These are phyloP conservation scores for Paracorniculantispora psalliotae DNA, from an alignment of 2,329 filamentous ascomycete genomes.

Conservation along the genomic window DNA sequence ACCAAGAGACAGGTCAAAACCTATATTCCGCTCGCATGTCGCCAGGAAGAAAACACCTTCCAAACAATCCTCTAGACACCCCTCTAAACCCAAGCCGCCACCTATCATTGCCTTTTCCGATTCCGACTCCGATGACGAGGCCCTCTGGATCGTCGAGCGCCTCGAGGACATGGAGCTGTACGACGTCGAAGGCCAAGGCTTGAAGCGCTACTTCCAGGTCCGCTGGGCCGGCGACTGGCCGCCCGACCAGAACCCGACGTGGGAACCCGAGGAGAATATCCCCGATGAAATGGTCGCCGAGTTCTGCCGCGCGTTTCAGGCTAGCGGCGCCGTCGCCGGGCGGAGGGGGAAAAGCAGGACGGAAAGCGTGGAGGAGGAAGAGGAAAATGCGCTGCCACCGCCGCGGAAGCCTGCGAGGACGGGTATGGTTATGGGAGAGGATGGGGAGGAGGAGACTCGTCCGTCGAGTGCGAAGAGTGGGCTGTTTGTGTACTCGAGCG, in stretches of 20 bases:
- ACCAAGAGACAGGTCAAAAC: no score
- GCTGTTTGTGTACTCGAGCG: slow-evolving; percentile 11
- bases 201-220: slow-evolving; percentile 45
- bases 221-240: slow-evolving; percentile 56
- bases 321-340: not conserved
- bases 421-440: no score
- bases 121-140: slow-evolving; percentile 19
- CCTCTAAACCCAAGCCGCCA: not conserved
- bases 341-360: not conserved
- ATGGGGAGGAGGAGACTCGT: not conserved
- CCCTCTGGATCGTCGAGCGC: slow-evolving; percentile 39
- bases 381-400: not conserved
- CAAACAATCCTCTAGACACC: no score
- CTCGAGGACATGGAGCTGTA: slow-evolving; percentile 38
- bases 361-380: not conserved
- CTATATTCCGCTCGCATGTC: not conserved
- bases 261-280: slow-evolving; percentile 53
- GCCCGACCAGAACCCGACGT: slow-evolving; percentile 49
- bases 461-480: not conserved
- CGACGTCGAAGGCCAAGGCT: slow-evolving; percentile 30
- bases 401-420: no score
- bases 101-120: not conserved
- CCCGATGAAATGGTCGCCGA: slow-evolving; percentile 33
- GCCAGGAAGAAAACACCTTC: not conserved
- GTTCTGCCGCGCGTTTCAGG: slow-evolving; percentile 30